Base-by-base conservation (phyloP, 129 eudicot species). In the Silybum marianum region DNA sequence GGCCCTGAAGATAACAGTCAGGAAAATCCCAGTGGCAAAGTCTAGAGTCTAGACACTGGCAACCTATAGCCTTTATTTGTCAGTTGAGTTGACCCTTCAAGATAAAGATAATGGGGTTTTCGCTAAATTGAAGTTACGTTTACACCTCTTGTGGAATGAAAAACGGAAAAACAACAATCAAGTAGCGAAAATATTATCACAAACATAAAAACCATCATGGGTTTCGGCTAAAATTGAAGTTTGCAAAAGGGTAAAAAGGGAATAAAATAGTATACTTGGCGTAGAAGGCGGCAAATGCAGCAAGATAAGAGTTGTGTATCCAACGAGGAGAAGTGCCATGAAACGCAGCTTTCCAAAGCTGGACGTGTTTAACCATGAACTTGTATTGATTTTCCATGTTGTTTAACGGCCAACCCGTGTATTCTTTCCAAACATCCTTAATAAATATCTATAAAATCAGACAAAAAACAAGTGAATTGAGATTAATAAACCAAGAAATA, bases 351-450 rank as follows among this genome's bases (percentile, higher is more conserved):
- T 85, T 92, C 99, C 99, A 95, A 34, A 92, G 99, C 84, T 90
- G 94, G 3, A 92, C 97, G 70, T 95, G 99, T 80, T 90, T 92
- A 58, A 92, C 94, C 99, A 95, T 95, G 87, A 95, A 95, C 78
- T 95, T 95, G 76, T 95, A 95, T 70, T 92, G 97, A 18, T 86
- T 80, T 87, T 95, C 99, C 99, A 95, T 95, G 76, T 92, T 86
- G 65, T 95, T 95, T 84, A 95, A 85, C 58, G 99, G 99, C 99
- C 99, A 95, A 0, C 99, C 99, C 13, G 99, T 90, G 74, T 89
- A 90, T 78, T 95, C 99, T 84, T 95, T 95, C 99, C 97, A 90
- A 23, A 92, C 97, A 88, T 95, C 97, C 85, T 95, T 95, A 44
- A 95, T 92, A 66, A 89, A 82, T 18, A 95, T 82, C 99, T 95